Base-by-base conservation (phyloP, 352 stramenopile species). In the Phytophthora idaei region DNA sequence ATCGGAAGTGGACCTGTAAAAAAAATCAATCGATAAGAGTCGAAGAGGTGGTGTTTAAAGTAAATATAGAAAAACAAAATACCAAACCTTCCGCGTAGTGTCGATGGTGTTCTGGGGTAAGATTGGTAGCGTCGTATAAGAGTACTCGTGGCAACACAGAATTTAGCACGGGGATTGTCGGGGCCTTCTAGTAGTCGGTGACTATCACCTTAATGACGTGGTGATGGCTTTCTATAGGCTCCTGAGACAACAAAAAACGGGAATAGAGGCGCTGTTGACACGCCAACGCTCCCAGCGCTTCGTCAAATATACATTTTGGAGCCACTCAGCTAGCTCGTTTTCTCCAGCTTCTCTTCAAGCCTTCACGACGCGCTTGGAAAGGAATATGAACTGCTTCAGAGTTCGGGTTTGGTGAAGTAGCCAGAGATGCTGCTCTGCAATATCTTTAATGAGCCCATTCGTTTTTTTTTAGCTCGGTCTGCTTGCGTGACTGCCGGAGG, bases 161-260 rank as follows among this genome's bases (percentile, higher is more conserved):
- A n/a, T 68, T 68, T 4, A 68, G 10, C 2, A 68, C 36, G 2
- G 31, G 48, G 6, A 49, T 49, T 6, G 41, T 27, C 10, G 49
- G 58, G 9, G 51, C 45, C 15, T 61, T 62, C 31, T 61, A 58
- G 52, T 52, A 68, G 25, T 62, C 52, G 1, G 61, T 61, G 10
- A 61, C 25, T 8, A 68, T 68, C 10, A 68, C 45, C 10, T 62
- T 68, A 17, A 68, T 68, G 4, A 67, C 60, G 3, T 52, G 51
- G 5, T 53, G 61, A 14, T 68, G 44, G n/a, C 31, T 61, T 45
- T 68, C 52, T n/a, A 68, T 57, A 5, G 61, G 45, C 44, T 67
- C 50, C 34, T 67, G 42, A 1, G 50, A 49, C 2, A 52, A 36
- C 3, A 58, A n/a, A 31, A 68, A 68, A 2, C 49, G 41, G 4